Evolutionary conservation across 1,284 basidiomycete species (phyloP), one percentile per base, ranked within the genome.

Genomic region (Ustilago tritici): DNA sequence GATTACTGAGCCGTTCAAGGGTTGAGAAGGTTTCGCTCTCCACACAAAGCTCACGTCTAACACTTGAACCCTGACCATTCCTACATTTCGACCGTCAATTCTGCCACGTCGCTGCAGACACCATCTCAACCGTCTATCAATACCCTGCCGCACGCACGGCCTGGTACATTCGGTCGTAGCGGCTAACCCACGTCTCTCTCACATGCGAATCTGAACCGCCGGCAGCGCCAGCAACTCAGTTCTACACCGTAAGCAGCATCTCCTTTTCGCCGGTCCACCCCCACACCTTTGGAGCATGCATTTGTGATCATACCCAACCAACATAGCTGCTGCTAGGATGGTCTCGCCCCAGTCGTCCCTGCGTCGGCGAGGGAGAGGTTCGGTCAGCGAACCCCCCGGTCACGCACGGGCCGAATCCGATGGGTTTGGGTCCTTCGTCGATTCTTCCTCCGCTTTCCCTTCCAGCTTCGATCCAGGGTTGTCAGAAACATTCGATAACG

Each of bases 371-470:
- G 70, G 75, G 28, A 49, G 70, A 52, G 70, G 75, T n/a, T 77
- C 75, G 8, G 47, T 77, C 43, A 70, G 66, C 14, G 66, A 63
- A 49, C 23, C 65, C 19, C 56, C 49, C 1, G 63, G 61, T 9
- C 76, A 78, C 23, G 58, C 64, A 11, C 38, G 64, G n/a, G 35
- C 59, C 28, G 66, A 67, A 43, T 78, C 71, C 5, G 71, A 78
- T 49, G 76, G 71, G 40, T 78, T 78, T 49, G 72, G 76, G 12
- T 78, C 76, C 56, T 78, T 78, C 17, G 72, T 78, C 56, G 76
- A 74, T 15, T 55, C 76, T 6, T 64, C 68, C 7, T 55, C 65
- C 12, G 53, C 71, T 6, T 68, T 71, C 32, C 68, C 76, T 3
- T 59, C 60, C 19, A 64, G 61, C 57, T 78, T 75, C 35, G 76